Base-by-base conservation (phyloP, 2,329 filamentous ascomycete genomes). In the Cryphonectria radicalis region DNA sequence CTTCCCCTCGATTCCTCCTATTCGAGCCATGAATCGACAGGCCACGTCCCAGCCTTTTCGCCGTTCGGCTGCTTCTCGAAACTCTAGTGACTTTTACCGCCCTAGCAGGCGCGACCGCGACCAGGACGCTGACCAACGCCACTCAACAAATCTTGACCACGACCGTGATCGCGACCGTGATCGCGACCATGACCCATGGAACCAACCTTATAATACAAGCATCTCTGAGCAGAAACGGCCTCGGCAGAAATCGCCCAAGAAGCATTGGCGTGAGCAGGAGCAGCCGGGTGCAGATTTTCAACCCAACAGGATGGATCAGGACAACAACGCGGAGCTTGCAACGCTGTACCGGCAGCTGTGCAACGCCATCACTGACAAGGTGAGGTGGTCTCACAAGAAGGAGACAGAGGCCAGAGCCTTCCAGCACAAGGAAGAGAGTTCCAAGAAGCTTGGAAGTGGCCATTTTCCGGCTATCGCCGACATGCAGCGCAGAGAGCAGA, bases 391-490 rank as follows among this genome's bases (percentile, higher is more conserved):
- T 7, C 63, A 35, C 25, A 73, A 63, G 57, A 71, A 63, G 50
- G 71, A 73, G 8, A 42, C 53, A 19, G 71, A 69, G 55, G 46
- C 50, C 4, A 68, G 59, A 22, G 63, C 46, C 43, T 69, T 50
- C 19, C 57, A 63, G 28, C 67, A 62, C 50, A 71, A 69, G 46
- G 53, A 70, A 35, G 40, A 55, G 40, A 59, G 66, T 17, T 69
- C 64, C 28, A 67, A 71, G 40, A 64, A 63, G 32, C 28, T 57
- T n/a, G 62, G 70, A 10, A 50, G 55, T 19, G 17, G 25, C 17
- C 69, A 71, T 17, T 68, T 68, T 22, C 71, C 71, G 17, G 43
- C 71, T 13, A 46, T 73, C 25, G 50, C 42, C 32, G 71, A 71
- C 10, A 28, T 53, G 37, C 62, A 22, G 11, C 55, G 63, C 25